phyloP scores from a whole-genome alignment of 2,329 filamentous ascomycete species.

The Phyllosticta citriasiana region DNA sequence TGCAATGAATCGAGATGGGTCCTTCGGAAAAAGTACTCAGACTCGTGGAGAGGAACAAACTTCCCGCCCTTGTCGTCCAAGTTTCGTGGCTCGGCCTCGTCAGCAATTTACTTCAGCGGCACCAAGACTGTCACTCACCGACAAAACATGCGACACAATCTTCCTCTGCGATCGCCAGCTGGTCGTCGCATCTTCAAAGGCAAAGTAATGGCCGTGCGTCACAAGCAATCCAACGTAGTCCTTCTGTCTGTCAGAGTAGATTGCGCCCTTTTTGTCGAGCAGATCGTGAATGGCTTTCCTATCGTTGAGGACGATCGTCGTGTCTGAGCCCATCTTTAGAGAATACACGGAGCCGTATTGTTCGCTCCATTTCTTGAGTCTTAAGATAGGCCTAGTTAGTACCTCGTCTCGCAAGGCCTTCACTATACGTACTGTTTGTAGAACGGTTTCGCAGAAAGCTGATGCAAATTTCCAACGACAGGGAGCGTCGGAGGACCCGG shows the following conservation, averaged over 20 bases:
- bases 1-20: not conserved
- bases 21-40: constrained; percentile 9
- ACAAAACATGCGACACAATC: constrained; percentile 13
- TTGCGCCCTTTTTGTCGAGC: constrained; percentile 36
- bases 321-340: constrained; percentile 34
- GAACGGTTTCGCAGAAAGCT: not conserved
- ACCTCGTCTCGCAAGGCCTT: too few relatives aligned
- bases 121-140: not conserved
- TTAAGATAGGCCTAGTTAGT: not conserved
- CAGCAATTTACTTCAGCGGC: not conserved
- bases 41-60: constrained; percentile 12
- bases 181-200: constrained; percentile 13
- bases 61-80: constrained; percentile 8
- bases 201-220: constrained; percentile 35
- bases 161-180: constrained; percentile 18
- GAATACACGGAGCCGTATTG: constrained; percentile 34
- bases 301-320: constrained; percentile 32
- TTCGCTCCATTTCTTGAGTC: constrained; percentile 28
- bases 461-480: constrained; percentile 5
- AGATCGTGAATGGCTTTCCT: constrained; percentile 32
- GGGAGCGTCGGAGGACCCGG: not conserved
- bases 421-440: constrained; percentile 13
- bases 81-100: not conserved
- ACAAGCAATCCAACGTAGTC: constrained; percentile 35
- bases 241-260: constrained; percentile 34